A percentile compares a stretch with the other conserved stretches of the same genome.
Conservation (phyloP, 768 basidiomycete species). For the Trametes gibbosa region DNA sequence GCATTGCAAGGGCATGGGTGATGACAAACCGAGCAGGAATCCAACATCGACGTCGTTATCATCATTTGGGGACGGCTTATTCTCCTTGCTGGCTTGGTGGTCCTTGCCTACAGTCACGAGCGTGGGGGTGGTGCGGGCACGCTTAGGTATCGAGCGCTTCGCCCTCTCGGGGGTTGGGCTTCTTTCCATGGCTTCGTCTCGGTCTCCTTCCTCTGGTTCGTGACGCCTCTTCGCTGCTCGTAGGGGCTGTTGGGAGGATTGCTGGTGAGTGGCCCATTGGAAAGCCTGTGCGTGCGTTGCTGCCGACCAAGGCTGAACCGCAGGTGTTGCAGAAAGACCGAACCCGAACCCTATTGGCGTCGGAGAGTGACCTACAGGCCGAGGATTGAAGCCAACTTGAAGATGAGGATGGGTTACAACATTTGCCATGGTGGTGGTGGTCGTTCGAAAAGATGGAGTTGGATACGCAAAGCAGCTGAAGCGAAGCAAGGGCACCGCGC, state of each 20-base stretch:
- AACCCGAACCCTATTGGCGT: conserved; percentile 76
- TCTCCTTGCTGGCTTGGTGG: conserved; percentile 45
- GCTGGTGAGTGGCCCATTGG: conserved; percentile 44
- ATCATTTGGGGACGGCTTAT: conserved; percentile 41
- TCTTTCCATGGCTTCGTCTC: conserved; percentile 79
- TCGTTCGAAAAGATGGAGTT: conserved; percentile 15
- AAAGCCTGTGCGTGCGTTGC: conserved; percentile 35
- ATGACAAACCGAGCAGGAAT: conserved; percentile 66
- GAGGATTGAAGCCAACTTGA: conserved; percentile 61
- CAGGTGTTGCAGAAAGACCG: conserved; percentile 49
- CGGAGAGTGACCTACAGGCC: conserved; percentile 55
- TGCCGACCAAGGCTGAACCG: conserved; percentile 48
- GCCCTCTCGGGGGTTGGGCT: conserved; percentile 82
- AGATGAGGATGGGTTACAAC: conserved; percentile 51
- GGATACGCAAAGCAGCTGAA: conserved; percentile 9
- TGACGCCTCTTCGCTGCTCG: conserved; percentile 61
- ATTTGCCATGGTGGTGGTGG: conserved; percentile 59
- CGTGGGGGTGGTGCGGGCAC: conserved; percentile 47
- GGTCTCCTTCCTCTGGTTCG: conserved; percentile 65
- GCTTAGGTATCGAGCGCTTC: conserved; percentile 68
- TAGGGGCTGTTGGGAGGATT: conserved; percentile 44
- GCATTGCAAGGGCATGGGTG: background rate
- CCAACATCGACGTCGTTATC: conserved; percentile 76
- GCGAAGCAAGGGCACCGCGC: conserved; percentile 16
- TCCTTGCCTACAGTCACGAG: conserved; percentile 33